Base-by-base conservation (phyloP, 176 grass and related monocot genomes). In the Cocos nucifera region DNA sequence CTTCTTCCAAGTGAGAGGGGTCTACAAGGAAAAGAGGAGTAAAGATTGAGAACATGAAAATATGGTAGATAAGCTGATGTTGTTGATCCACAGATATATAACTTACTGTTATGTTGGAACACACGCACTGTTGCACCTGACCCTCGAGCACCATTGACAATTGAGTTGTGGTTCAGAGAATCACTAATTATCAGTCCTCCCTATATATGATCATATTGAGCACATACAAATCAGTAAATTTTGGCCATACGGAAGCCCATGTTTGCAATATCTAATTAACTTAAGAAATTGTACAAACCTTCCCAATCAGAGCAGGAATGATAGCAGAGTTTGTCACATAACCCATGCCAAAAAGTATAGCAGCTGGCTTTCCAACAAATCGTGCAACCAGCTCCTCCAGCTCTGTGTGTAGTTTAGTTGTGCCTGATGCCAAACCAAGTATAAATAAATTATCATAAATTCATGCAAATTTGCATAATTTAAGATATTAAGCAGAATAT, bases 71-170 rank as follows among this genome's bases (percentile, higher is more conserved):
- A 32, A 9, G 30, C 30, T 32, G 30, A 32, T 5, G 0, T 32
- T 6, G 4, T 32, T 1, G 6, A 32, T 7, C 15, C 15, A 6
- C 25, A 53, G 15, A 14, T 12, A 27, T 59, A 35, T 26, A 72
- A 63, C 90, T 84, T 87, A 95, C 90, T 95, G 77, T 90, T 95
- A 73, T 95, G 83, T 81, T 95, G 90, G 73, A 90, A 90, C 71
- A 95, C 86, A 18, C 62, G 74, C 54, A 95, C 86, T 63, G 86
- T 81, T 49, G 90, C 86, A 53, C 86, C 80, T 63, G 90, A 90
- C 67, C 90, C 90, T 27, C 86, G 80, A 49, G 90, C 86, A 54
- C 86, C 90, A 82, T 90, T 90, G 58, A 95, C 86, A 70, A 95
- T 90, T 57, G 90, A 95, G 78, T 84, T 95, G 79, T 95, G 90